Percentiles rank a stretch among this genome's conserved stretches.
Evolutionary conservation across 2,329 filamentous ascomycete species (phyloP).

Genomic region (Aureobasidium sp.): DNA sequence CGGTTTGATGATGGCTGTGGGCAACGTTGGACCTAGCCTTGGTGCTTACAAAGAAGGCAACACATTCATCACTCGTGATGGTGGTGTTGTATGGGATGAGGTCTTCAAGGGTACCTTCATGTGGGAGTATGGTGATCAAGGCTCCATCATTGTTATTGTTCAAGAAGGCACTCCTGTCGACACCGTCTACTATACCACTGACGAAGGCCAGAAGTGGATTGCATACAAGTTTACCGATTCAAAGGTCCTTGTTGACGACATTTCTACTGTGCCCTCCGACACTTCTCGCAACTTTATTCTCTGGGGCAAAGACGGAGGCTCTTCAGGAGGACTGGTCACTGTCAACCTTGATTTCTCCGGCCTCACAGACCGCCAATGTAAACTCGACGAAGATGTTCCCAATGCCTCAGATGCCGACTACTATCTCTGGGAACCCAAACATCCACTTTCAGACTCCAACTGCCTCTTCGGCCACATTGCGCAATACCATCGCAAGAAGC

Average conservation of each 20-base stretch:
- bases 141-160: conserved; percentile 84
- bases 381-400: conserved; percentile 54
- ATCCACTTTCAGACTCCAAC: conserved; percentile 68
- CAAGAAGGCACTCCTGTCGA: conserved; percentile 63
- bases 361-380: conserved; percentile 63
- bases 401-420: conserved; percentile 62
- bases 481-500: conserved; percentile 84
- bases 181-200: conserved; percentile 64
- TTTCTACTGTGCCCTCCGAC: conserved; percentile 84
- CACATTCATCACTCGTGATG: conserved; percentile 87
- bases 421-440: conserved; percentile 76
- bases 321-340: conserved; percentile 56
- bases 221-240: conserved; percentile 62
- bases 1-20: conserved; percentile 82
- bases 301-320: conserved; percentile 66
- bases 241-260: conserved; percentile 66
- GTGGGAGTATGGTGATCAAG: conserved; percentile 95
- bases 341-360: conserved; percentile 86
- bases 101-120: conserved; percentile 83
- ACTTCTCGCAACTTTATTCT: conserved; percentile 85
- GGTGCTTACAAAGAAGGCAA: conserved; percentile 63
- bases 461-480: conserved; percentile 91
- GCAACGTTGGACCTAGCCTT: conserved; percentile 77
- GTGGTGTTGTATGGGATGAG: conserved; percentile 79
- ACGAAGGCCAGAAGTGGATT: conserved; percentile 75